Percentiles rank a stretch among this genome's conserved stretches.
phyloP scores from a whole-genome alignment of 345 rosid genomes.

The Schrenkiella parvula region DNA sequence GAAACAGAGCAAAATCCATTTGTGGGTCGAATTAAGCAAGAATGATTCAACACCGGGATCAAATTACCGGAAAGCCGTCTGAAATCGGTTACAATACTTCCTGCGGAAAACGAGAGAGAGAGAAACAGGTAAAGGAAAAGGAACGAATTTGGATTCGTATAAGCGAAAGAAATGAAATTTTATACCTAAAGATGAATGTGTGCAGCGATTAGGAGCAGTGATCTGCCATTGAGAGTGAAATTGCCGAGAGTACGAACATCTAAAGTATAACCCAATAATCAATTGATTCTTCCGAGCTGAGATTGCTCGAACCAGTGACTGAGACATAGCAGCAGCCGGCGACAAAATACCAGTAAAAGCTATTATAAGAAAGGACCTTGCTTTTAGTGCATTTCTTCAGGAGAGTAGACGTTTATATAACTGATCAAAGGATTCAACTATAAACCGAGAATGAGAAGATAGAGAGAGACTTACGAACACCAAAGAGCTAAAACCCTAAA shows the following conservation, averaged over 20 bases:
- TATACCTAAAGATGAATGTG: conserved; percentile 10
- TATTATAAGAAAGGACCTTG: background rate
- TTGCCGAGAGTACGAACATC: background rate
- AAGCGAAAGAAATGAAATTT: background rate
- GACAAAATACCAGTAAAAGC: background rate
- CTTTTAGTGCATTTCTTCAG: background rate
- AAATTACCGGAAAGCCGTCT: background rate
- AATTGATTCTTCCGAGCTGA: conserved; percentile 30
- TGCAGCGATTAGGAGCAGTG: background rate
- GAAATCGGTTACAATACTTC: background rate
- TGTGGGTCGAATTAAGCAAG: background rate
- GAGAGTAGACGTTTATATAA: background rate
- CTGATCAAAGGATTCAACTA: background rate
- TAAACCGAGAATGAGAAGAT: background rate
- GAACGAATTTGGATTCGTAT: background rate
- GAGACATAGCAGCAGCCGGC: conserved; percentile 20
- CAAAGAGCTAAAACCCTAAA: conserved; percentile 17
- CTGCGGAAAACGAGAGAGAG: background rate
- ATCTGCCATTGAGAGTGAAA: background rate
- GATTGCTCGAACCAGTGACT: conserved; percentile 29
- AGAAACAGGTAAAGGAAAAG: background rate
- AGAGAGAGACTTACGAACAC: too few species aligned
- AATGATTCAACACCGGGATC: conserved; percentile 12
- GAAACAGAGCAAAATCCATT: conserved; percentile 40
- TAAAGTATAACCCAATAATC: background rate